phyloP scores from a whole-genome alignment of 306 rosid genomes.

The Lithocarpus polystachyus region DNA sequence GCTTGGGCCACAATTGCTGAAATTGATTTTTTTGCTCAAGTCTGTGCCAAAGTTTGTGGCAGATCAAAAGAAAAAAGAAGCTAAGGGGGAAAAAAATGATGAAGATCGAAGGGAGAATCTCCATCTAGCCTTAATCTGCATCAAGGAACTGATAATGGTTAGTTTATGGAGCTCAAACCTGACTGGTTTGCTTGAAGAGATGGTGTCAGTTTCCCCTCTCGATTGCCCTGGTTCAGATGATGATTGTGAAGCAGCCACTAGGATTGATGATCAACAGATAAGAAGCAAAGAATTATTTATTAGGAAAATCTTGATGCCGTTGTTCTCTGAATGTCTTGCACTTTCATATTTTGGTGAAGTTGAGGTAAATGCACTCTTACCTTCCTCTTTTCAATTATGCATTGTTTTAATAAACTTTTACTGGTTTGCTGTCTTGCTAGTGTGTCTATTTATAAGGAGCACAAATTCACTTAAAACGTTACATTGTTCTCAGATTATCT shows the following conservation, averaged over 20 bases:
- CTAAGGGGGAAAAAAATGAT: slow-evolving; percentile 32
- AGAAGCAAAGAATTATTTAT: slow-evolving; percentile 33
- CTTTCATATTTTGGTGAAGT: slow-evolving; percentile 26
- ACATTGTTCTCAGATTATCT: slow-evolving; percentile 24
- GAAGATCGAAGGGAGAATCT: slow-evolving; percentile 32
- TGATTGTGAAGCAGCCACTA: slow-evolving; percentile 20
- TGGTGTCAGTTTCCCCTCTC: slow-evolving; percentile 18
- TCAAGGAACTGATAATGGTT: slow-evolving; percentile 35
- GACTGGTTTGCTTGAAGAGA: slow-evolving; percentile 35
- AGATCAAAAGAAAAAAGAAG: slow-evolving; percentile 33
- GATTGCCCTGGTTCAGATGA: slow-evolving; percentile 5
- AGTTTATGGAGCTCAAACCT: slow-evolving; percentile 10
- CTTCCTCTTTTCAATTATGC: neutral
- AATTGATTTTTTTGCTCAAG: slow-evolving; percentile 23
- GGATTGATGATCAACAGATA: slow-evolving; percentile 26
- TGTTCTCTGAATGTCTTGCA: slow-evolving; percentile 32
- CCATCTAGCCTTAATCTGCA: slow-evolving; percentile 34
- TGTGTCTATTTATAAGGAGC: neutral
- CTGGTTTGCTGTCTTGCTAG: neutral
- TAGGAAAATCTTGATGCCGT: slow-evolving; percentile 29
- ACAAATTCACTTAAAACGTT: neutral
- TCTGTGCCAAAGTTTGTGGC: slow-evolving; percentile 9
- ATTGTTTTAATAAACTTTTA: neutral
- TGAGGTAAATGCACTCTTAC: slow-evolving; percentile 23
- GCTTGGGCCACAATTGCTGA: slow-evolving; percentile 33